Percentiles rank a stretch among this genome's conserved stretches.
Conservation (phyloP, 1,284 basidiomycete species). For the Lentinus polychrous region DNA sequence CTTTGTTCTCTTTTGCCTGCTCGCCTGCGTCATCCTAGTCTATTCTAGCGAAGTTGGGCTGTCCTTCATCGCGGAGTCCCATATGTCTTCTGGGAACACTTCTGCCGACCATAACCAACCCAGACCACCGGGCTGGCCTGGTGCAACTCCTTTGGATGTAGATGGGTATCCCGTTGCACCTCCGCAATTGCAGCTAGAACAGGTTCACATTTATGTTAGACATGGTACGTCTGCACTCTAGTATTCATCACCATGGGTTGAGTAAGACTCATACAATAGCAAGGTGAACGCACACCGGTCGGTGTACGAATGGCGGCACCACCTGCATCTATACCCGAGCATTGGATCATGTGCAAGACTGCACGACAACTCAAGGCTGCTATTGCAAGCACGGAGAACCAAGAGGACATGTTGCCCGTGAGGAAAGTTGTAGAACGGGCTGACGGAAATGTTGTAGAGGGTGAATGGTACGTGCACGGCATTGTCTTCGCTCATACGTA, state of each 20-base stretch:
- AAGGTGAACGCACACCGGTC: constrained; percentile 70
- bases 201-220: constrained; percentile 68
- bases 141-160: constrained; percentile 42
- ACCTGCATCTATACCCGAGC: constrained; percentile 58
- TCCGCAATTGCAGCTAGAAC: constrained; percentile 48
- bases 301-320: constrained; percentile 53
- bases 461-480: constrained; percentile 56
- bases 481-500: neutral
- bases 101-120: neutral
- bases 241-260: neutral
- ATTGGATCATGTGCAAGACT: constrained; percentile 65
- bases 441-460: constrained; percentile 46
- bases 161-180: constrained; percentile 56
- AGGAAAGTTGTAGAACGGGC: constrained; percentile 46
- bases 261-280: constrained; percentile 19
- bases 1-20: too few species aligned
- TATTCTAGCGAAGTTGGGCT: too few species aligned
- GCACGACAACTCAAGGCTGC: constrained; percentile 48
- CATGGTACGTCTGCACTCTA: constrained; percentile 48
- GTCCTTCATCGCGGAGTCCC: too few species aligned
- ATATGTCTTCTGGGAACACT: too few species aligned
- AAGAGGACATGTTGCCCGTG: constrained; percentile 19
- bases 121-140: constrained; percentile 6
- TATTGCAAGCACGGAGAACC: constrained; percentile 28
- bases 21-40: too few species aligned